Base-by-base conservation (phyloP, 2,329 filamentous ascomycete genomes). In the Elsinoe australis region DNA sequence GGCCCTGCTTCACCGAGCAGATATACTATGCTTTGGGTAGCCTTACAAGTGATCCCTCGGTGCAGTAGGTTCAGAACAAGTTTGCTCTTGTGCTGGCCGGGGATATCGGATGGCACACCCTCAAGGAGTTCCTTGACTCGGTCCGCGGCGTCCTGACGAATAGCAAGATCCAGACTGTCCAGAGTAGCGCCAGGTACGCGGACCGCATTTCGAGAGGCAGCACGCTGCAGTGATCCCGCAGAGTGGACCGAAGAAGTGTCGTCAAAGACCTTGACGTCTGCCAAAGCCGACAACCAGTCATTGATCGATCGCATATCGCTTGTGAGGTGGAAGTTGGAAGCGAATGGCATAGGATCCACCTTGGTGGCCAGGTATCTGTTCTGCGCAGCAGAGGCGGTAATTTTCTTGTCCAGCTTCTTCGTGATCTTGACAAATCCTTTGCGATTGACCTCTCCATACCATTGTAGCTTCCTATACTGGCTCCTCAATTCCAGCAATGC, bases 361-460 rank as follows among this genome's bases (percentile, higher is more conserved):
- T 94, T 95, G 38, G 87, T 87, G 32, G 85, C 80, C 51, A 98
- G 75, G 61, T 96, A 98, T 50, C 82, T 79, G 62, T 86, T 82
- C 69, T 95, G 89, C 0, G 86, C 83, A 44, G 82, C 77, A 3
- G 81, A 79, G 36, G 79, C 76, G 1, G 83, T 76, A 2, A 95
- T 79, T 69, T 94, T 95, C 71, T 98, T 98, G 68, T 98, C 92
- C 36, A 95, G 72, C 68, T 98, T 98, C 72, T 98, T 98, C 45
- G 92, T 95, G 65, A 98, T 98, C 71, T 98, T 98, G 64, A 94
- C 80, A 61, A 98, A 98, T 1, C 92, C 92, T 54, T 87, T 78
- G 46, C 89, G 80, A 65, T 98, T 98, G 60, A 96, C 90, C 68
- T 96, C 90, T 42, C 89, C 90, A 63, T 96, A 98, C 89, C 89